A percentile compares a stretch with the other conserved stretches of the same genome.
phyloP scores from a whole-genome alignment of 148 eudicot species.

The Fagopyrum homotropicum region DNA sequence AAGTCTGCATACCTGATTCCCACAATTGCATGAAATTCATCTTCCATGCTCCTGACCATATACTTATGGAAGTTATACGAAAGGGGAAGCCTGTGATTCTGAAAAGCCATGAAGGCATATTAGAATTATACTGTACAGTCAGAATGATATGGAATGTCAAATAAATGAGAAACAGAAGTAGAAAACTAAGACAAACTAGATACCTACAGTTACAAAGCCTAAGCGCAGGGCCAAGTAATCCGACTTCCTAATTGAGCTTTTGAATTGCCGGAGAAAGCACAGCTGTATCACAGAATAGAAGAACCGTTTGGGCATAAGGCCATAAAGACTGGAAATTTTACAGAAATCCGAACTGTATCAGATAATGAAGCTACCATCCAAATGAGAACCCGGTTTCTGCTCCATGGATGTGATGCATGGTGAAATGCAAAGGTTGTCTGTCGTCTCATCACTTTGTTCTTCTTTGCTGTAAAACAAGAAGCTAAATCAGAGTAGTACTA shows the following conservation, averaged over 20 bases:
- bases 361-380: constrained; percentile 70
- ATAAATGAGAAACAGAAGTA: not conserved
- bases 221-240: constrained; percentile 86
- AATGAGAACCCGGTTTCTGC: constrained; percentile 71
- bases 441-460: constrained; percentile 78
- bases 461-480: constrained; percentile 36
- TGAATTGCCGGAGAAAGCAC: constrained; percentile 89
- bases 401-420: constrained; percentile 99
- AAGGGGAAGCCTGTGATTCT: constrained; percentile 77
- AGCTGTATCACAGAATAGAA: constrained; percentile 44
- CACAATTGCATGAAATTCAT: constrained; percentile 83
- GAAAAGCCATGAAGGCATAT: constrained; percentile 15
- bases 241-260: constrained; percentile 70
- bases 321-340: not conserved
- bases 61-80: constrained; percentile 90
- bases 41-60: constrained; percentile 98
- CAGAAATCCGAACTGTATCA: not conserved
- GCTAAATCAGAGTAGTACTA: not conserved
- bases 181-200: constrained; percentile 14
- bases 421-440: constrained; percentile 87
- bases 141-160: not conserved
- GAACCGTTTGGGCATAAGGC: not conserved
- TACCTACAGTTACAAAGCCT: constrained; percentile 92
- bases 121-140: not conserved
- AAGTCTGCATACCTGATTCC: constrained; percentile 68